Evolutionary conservation across 2,329 filamentous ascomycete genomes (phyloP).

Genomic region (Nemania diffusa): DNA sequence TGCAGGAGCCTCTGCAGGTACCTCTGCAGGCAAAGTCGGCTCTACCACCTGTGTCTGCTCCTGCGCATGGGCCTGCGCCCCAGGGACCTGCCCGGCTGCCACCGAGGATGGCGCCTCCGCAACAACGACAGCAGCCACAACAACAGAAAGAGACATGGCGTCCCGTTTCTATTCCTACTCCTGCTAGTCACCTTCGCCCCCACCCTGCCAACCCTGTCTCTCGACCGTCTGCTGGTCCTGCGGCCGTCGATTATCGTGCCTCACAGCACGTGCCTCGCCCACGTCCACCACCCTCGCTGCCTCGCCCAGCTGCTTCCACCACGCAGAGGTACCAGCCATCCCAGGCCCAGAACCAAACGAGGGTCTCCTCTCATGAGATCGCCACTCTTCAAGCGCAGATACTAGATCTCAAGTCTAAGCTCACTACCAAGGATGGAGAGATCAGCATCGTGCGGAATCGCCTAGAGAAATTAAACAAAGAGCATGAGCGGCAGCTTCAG

Average conservation of each 20-base stretch:
- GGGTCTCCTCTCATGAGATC: slow-evolving; percentile 52
- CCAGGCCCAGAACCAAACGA: slow-evolving; percentile 44
- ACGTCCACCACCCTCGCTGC: slow-evolving; percentile 48
- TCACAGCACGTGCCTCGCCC: slow-evolving; percentile 36
- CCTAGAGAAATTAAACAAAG: slow-evolving; percentile 68
- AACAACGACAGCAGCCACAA: slow-evolving; percentile 40
- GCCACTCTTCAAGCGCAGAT: slow-evolving; percentile 64
- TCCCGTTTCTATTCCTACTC: slow-evolving; percentile 40
- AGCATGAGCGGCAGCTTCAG: slow-evolving; percentile 71
- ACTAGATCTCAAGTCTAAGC: slow-evolving; percentile 63
- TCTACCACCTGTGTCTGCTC: slow-evolving; percentile 29
- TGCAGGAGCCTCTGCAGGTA: too few relatives aligned
- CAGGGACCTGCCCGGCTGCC: slow-evolving; percentile 24
- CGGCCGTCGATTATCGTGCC: slow-evolving; percentile 27
- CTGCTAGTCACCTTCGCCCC: slow-evolving; percentile 41
- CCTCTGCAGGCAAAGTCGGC: slow-evolving; percentile 54
- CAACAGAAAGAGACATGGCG: slow-evolving; percentile 36
- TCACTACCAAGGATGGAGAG: slow-evolving; percentile 74
- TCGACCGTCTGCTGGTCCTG: slow-evolving; percentile 27
- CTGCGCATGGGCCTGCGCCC: background rate
- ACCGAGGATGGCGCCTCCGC: slow-evolving; percentile 24
- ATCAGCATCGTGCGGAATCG: slow-evolving; percentile 79
- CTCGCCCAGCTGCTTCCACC: slow-evolving; percentile 44
- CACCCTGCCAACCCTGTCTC: slow-evolving; percentile 33
- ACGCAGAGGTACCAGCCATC: slow-evolving; percentile 52